Evolutionary conservation across 2,329 filamentous ascomycete genomes (phyloP).

Genomic region (Nigrospora sphaerica): DNA sequence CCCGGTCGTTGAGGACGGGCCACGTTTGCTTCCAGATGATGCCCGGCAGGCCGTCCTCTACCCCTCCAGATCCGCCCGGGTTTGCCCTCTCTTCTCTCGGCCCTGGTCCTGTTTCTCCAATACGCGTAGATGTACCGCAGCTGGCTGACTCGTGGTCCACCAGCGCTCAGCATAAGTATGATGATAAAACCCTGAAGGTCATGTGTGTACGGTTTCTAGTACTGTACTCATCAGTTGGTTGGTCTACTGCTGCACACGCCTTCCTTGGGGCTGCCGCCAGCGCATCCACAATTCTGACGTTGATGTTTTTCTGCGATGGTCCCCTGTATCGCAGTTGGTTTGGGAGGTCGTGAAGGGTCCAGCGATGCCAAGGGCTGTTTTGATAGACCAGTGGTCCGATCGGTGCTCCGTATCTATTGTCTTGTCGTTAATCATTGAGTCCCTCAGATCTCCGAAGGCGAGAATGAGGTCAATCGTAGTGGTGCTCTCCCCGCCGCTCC

Average conservation of each 20-base stretch:
- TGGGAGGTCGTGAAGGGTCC: not conserved
- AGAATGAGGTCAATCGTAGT: conserved; percentile 19
- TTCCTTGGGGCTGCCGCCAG: not conserved
- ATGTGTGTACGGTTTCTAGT: conserved; percentile 5
- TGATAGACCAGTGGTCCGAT: not conserved
- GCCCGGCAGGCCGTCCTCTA: conserved; percentile 9
- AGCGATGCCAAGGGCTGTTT: conserved; percentile 10
- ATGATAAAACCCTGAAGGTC: conserved; percentile 15
- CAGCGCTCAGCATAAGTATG: conserved; percentile 19
- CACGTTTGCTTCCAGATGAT: conserved; percentile 4
- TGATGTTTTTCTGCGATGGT: conserved; percentile 14
- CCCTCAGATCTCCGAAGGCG: conserved; percentile 9
- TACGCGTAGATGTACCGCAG: conserved; percentile 17
- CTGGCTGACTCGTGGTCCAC: conserved; percentile 19
- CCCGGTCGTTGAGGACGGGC: not conserved
- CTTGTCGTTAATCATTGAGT: conserved; percentile 3
- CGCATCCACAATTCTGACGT: conserved; percentile 3
- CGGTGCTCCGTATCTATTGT: not conserved
- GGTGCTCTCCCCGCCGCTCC: no score
- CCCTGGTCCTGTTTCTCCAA: conserved; percentile 18
- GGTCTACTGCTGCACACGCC: not conserved
- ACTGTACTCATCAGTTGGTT: not conserved
- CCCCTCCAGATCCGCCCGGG: conserved; percentile 11
- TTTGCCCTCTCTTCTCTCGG: conserved; percentile 5
- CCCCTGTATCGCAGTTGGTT: conserved; percentile 17